Base-by-base conservation (phyloP, 805 yeast genomes). In the Zygoascus flipseniorum region DNA sequence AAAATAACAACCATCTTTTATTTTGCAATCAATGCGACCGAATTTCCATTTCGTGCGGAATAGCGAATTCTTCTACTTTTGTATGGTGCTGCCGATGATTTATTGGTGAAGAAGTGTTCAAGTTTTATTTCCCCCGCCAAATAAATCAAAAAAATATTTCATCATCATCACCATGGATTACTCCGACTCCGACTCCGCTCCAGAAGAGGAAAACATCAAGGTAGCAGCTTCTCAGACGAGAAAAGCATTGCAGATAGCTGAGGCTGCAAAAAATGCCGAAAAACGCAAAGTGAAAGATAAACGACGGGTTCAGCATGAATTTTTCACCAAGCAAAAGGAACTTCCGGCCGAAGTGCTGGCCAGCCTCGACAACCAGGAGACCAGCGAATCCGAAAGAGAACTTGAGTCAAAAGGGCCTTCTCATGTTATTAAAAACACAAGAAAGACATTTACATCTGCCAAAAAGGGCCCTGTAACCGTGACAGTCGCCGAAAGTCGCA, bases 191-290 rank as follows among this genome's bases (percentile, higher is more conserved):
- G 72, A 69, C 54, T 68, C 63, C 47, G 72, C 72, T 2, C 72
- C 72, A 13, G 72, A 68, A 45, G 72, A 68, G 52, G 67, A 64
- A 44, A 54, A 62, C 9, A 56, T 65, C 47, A 43, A 50, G 19
- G 60, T 52, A 8, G 56, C 69, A 1, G 57, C 59, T 13, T 6
- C 8, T 16, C 37, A 46, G 45, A 35, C 43, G 5, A 48, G 44
- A 37, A 23, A 37, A 53, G 37, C 53, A 45, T 20, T 51, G 48
- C 43, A 46, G 44, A 20, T 26, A 14, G 43, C 52, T 18, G 57
- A 55, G 41, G 52, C 32, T 31, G 39, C 52, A 48, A 48, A 56
- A 31, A 32, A 31, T 18, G 48, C 53, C 54, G 35, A 52, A 54
- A 28, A 31, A 51, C 39, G 49, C 52, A 28, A 39, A 26, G 56